Evolutionary conservation across 2,329 filamentous ascomycete species (phyloP), one percentile per base, ranked within the genome.

Genomic region (Talaromyces marneffei): DNA sequence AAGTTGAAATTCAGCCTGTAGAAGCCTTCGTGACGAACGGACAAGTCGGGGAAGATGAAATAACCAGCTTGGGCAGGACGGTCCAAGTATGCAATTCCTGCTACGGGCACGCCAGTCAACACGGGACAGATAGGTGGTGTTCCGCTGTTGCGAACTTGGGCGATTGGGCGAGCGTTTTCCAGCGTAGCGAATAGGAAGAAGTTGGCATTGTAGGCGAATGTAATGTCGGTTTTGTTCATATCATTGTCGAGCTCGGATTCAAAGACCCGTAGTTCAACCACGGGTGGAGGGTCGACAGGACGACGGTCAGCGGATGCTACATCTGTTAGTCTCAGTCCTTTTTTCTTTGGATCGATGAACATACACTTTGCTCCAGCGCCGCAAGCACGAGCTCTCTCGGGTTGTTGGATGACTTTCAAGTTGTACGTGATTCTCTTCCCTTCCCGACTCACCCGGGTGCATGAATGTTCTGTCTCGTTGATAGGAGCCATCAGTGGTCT

Each of bases 101-200:
- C 94, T 14, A 96, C 93, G 0, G 92, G 92, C 68, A 96, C 93
- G 66, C 94, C 94, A 0, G 93, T 97, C 67, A 99, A 80, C 25
- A 97, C 92, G 0, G 94, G 87, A 62, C 86, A 87, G 55, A 86
- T 85, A 10, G 88, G 84, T n/a, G 86, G 80, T 31, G 82, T 83
- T 12, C 82, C 82, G 67, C 86, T 85, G 50, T 90, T 85, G 66
- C 92, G 89, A 56, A 89, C 90, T 62, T 91, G 88, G 18, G 91
- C 91, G 63, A 97, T 89, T 31, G 87, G 85, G 39, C 92, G 89
- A 29, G 91, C 89, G 68, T 91, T 87, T 72, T 97, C 92, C 62
- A 99, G 82, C 5, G 92, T 97, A 57, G 92, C 91, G 70, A 91
- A 97, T 42, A 97, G 87, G 78, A 99, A 97, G 83, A 97, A 97